Percentiles rank a stretch among this genome's conserved stretches.
These are phyloP conservation scores for Phaeotremella fagi DNA, from an alignment of 768 basidiomycete species.

Conservation along the genomic window DNA sequence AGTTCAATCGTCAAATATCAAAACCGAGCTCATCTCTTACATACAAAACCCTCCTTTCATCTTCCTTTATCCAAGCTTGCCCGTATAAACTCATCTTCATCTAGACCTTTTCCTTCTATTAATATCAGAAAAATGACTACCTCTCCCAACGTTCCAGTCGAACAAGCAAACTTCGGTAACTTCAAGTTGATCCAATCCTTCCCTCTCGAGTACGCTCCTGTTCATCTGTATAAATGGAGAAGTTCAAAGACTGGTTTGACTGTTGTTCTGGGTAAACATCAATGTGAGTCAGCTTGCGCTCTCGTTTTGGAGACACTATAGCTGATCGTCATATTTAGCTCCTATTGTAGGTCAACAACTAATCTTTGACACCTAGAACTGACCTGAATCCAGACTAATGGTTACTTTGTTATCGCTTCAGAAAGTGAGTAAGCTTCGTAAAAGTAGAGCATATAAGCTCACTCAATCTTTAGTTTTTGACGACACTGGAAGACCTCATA, in stretches of 20 bases:
- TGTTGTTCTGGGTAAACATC: conserved; percentile 84
- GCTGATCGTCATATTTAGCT: conserved; percentile 2
- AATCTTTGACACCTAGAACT: neutral
- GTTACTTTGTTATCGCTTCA: conserved; percentile 82
- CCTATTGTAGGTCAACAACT: conserved; percentile 7
- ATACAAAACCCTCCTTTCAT: too few relatives aligned
- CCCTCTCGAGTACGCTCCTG: conserved; percentile 72
- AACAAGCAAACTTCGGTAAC: conserved; percentile 66
- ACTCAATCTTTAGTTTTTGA: conserved; percentile 76
- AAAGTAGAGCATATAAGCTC: too few relatives aligned
- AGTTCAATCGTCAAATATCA: too few relatives aligned
- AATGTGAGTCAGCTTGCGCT: conserved; percentile 55
- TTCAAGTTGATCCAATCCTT: conserved; percentile 76
- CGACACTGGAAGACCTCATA: conserved; percentile 92
- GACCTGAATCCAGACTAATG: conserved; percentile 59
- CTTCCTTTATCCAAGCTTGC: too few relatives aligned
- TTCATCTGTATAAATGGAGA: conserved; percentile 79
- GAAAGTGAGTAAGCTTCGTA: conserved; percentile 86
- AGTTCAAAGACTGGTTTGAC: conserved; percentile 81
- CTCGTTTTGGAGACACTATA: conserved; percentile 10
- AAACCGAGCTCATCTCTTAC: too few relatives aligned
- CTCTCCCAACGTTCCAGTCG: too few relatives aligned
- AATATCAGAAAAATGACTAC: too few relatives aligned
- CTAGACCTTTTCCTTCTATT: too few relatives aligned
- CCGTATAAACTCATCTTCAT: too few relatives aligned